Percentiles rank a stretch among this genome's conserved stretches.
phyloP scores from a whole-genome alignment of 345 rosid genomes.

The Euphorbia tirucalli region DNA sequence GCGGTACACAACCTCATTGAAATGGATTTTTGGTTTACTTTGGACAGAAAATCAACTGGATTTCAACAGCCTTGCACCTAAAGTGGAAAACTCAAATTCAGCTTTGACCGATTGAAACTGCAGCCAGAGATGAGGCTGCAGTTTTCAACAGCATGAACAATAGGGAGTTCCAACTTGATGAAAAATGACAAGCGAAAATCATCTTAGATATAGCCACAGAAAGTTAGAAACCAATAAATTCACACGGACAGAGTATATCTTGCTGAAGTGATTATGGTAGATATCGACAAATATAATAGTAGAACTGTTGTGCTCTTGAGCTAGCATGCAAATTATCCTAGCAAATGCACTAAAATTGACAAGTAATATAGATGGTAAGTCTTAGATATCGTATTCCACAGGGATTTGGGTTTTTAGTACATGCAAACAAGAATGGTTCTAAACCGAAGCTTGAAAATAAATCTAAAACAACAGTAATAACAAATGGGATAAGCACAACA shows the following conservation, averaged over 20 bases:
- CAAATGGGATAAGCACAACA: too few relatives aligned
- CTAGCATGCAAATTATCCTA: too few relatives aligned
- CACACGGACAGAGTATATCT: background rate
- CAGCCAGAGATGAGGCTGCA: constrained; percentile 12
- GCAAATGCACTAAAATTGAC: background rate
- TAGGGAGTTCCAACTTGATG: background rate
- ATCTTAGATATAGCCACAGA: background rate
- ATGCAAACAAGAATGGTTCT: too few relatives aligned
- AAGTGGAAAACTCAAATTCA: constrained; percentile 8
- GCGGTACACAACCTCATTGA: constrained; percentile 20
- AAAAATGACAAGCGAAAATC: background rate
- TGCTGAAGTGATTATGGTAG: constrained; percentile 2
- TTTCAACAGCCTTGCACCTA: background rate
- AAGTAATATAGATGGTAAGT: background rate
- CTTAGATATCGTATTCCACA: too few relatives aligned
- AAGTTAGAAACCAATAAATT: background rate
- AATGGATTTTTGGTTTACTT: constrained; percentile 16
- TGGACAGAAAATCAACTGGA: background rate
- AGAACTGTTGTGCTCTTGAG: too few relatives aligned
- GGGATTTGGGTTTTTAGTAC: too few relatives aligned
- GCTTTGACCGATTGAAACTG: constrained; percentile 12
- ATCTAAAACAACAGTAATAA: too few relatives aligned
- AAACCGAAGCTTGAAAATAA: too few relatives aligned
- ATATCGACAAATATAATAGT: constrained; percentile 4
- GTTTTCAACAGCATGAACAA: too few relatives aligned